A percentile compares a stretch with the other conserved stretches of the same genome.
Evolutionary conservation across 768 basidiomycete genomes (phyloP).

Genomic region (Myochromella boudieri): DNA sequence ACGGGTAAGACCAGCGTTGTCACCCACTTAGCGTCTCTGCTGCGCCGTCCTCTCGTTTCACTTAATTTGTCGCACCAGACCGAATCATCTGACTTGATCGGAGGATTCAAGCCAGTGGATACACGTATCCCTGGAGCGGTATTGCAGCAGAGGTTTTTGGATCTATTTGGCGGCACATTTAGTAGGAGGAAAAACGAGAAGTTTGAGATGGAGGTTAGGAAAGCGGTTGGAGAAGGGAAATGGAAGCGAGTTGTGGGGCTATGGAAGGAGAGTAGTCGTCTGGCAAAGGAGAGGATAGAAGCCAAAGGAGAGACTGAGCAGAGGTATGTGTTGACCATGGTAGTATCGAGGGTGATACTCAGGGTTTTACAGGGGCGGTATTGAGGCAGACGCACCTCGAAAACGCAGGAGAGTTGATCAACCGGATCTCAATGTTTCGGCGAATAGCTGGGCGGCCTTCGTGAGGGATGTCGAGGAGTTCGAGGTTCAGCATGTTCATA

Average conservation of each 20-base stretch:
- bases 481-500: slow-evolving; percentile 84
- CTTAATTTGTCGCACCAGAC: slow-evolving; percentile 96
- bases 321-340: slow-evolving; percentile 22
- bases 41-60: slow-evolving; percentile 76
- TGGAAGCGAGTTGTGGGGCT: slow-evolving; percentile 84
- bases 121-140: slow-evolving; percentile 72
- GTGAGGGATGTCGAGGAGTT: slow-evolving; percentile 67
- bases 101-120: slow-evolving; percentile 96
- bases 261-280: slow-evolving; percentile 75
- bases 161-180: slow-evolving; percentile 83
- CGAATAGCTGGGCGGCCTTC: slow-evolving; percentile 13
- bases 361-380: slow-evolving; percentile 22
- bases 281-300: slow-evolving; percentile 66
- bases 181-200: slow-evolving; percentile 87
- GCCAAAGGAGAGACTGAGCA: slow-evolving; percentile 26
- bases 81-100: slow-evolving; percentile 90
- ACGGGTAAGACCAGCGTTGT: slow-evolving; percentile 96
- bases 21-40: slow-evolving; percentile 80
- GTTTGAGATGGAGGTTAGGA: slow-evolving; percentile 79
- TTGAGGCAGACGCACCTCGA: slow-evolving; percentile 25
- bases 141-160: slow-evolving; percentile 73
- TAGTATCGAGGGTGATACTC: background rate
- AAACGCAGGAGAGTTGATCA: slow-evolving; percentile 17
- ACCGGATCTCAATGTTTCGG: slow-evolving; percentile 14
- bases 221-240: slow-evolving; percentile 76